Percentiles rank a stretch among this genome's conserved stretches.
These are phyloP conservation scores for Pseudoperonospora humuli DNA, from an alignment of 352 stramenopile species.

Conservation along the genomic window DNA sequence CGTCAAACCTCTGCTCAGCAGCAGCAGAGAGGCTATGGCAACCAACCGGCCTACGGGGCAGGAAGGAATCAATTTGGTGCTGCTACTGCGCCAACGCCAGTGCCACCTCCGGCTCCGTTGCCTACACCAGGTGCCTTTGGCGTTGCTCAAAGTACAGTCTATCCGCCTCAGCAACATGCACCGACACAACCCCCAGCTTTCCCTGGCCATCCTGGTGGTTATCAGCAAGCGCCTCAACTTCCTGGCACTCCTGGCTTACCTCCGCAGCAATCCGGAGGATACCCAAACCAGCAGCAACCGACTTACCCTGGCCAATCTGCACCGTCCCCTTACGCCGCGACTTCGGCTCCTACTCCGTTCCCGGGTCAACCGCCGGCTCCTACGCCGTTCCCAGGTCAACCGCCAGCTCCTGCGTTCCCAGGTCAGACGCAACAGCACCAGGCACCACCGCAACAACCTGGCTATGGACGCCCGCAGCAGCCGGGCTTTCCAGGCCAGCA, in stretches of 20 bases:
- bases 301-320: conserved; percentile 29
- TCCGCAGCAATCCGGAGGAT: conserved; percentile 20
- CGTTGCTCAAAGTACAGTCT: conserved; percentile 23
- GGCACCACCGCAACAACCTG: conserved; percentile 17
- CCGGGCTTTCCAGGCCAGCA: conserved; percentile 27
- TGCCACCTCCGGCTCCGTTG: conserved; percentile 23
- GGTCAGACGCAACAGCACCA: conserved; percentile 25
- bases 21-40: conserved; percentile 30
- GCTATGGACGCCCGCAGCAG: conserved; percentile 34
- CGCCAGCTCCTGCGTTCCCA: conserved; percentile 14
- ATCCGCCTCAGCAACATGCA: conserved; percentile 33
- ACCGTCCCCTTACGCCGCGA: no score
- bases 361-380: background rate
- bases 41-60: conserved; percentile 23
- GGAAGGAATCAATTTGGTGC: conserved; percentile 37
- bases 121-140: conserved; percentile 27
- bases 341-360: no score
- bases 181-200: conserved; percentile 35
- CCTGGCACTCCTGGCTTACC: conserved; percentile 22
- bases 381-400: conserved; percentile 30
- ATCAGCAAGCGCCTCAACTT: conserved; percentile 25
- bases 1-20: conserved; percentile 24
- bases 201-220: conserved; percentile 26
- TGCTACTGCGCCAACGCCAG: conserved; percentile 21
- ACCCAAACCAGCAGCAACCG: conserved; percentile 30